These are phyloP conservation scores for Tilletia indica DNA, from an alignment of 1,284 basidiomycete genomes.

Conservation along the genomic window DNA sequence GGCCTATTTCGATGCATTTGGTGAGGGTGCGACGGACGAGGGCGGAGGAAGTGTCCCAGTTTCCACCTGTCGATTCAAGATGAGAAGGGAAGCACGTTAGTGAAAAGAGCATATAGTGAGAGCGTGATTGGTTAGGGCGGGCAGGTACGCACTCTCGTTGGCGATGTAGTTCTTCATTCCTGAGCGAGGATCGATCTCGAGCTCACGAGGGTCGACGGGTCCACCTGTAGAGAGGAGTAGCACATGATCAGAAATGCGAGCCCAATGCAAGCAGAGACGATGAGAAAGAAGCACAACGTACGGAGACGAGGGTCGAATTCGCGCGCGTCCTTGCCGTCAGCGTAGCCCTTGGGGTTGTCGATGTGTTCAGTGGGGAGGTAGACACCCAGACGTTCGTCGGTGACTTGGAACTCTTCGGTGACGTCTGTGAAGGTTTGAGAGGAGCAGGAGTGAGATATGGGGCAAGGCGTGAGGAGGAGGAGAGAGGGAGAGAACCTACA, in stretches of 20 bases:
- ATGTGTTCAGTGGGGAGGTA: slow-evolving; percentile 89
- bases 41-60: slow-evolving; percentile 84
- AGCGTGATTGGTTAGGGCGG: neutral
- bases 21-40: slow-evolving; percentile 77
- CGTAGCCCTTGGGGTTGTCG: slow-evolving; percentile 55
- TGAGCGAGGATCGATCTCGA: slow-evolving; percentile 78
- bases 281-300: neutral
- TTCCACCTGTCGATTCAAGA: slow-evolving; percentile 51
- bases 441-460: neutral
- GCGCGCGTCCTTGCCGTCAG: slow-evolving; percentile 77
- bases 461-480: too few species aligned
- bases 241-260: neutral
- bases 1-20: slow-evolving; percentile 66
- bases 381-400: slow-evolving; percentile 76
- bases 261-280: too few species aligned
- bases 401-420: slow-evolving; percentile 79
- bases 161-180: slow-evolving; percentile 98
- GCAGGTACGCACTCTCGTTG: slow-evolving; percentile 61
- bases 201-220: slow-evolving; percentile 73
- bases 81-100: neutral
- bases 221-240: slow-evolving; percentile 52
- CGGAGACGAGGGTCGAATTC: slow-evolving; percentile 74
- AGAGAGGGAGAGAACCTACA: neutral
- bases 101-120: neutral
- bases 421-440: slow-evolving; percentile 56